A percentile compares a stretch with the other conserved stretches of the same genome.
These are phyloP conservation scores for Boletus patriciae DNA, from an alignment of 768 basidiomycete species.

Conservation along the genomic window DNA sequence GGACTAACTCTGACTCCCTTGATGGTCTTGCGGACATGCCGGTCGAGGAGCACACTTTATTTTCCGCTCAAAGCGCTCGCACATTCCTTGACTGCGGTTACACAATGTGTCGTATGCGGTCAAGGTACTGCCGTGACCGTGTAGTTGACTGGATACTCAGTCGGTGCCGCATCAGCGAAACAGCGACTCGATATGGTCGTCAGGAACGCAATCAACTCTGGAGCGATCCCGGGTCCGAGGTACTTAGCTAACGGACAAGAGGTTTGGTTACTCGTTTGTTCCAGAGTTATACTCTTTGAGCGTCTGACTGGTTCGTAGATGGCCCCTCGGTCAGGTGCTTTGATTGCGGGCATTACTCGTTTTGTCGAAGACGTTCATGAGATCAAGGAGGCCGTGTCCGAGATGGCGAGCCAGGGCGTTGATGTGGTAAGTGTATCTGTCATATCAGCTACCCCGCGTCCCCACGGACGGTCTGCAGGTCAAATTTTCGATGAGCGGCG, in stretches of 20 bases:
- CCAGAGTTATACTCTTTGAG: background rate
- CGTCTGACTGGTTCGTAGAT: background rate
- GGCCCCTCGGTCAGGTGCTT: background rate
- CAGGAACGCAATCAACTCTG: background rate
- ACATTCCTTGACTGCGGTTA: background rate
- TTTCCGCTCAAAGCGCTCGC: background rate
- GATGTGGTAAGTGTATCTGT: background rate
- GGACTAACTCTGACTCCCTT: background rate
- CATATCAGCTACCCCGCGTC: background rate
- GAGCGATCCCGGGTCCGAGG: background rate
- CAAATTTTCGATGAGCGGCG: background rate
- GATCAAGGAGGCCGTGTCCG: background rate
- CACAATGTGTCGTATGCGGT: background rate
- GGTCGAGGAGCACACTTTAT: background rate
- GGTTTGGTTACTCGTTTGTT: background rate
- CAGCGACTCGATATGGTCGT: background rate
- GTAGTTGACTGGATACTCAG: background rate
- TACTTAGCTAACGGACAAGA: background rate
- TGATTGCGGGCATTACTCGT: background rate
- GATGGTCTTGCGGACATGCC: background rate
- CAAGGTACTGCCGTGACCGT: background rate
- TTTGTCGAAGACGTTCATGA: background rate
- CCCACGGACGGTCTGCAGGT: background rate
- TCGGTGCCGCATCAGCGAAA: background rate
- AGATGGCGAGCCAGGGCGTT: background rate